Evolutionary conservation across 2,329 filamentous ascomycete genomes (phyloP).

Genomic region (Penicillium psychrosexuale): DNA sequence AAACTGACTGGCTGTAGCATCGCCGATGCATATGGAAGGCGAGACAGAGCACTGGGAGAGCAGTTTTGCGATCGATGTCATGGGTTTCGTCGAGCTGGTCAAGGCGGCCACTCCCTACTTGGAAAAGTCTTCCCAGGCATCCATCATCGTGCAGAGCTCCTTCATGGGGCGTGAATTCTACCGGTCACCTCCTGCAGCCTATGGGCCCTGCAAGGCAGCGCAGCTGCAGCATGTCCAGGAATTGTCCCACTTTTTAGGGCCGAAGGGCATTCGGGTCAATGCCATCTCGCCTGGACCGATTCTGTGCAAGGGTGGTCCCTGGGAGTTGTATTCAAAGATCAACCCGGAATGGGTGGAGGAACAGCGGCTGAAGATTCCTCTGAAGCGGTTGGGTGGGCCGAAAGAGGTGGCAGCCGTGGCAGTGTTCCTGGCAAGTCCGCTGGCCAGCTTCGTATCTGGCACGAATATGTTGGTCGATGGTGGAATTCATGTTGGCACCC

Average conservation of each 20-base stretch:
- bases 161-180: slow-evolving; percentile 39
- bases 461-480: background rate
- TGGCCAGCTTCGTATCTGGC: background rate
- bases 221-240: slow-evolving; percentile 26
- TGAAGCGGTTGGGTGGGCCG: background rate
- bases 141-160: background rate
- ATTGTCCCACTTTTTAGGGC: slow-evolving; percentile 1
- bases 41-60: background rate
- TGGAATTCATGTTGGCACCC: background rate
- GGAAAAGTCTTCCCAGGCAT: background rate
- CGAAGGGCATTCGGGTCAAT: background rate
- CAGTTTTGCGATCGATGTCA: background rate
- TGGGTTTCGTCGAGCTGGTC: background rate
- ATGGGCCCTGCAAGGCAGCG: slow-evolving; percentile 22
- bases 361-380: background rate
- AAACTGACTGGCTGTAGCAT: background rate
- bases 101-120: background rate
- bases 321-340: background rate
- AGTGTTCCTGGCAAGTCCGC: background rate
- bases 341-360: background rate
- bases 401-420: background rate
- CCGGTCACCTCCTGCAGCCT: slow-evolving; percentile 20
- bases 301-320: background rate
- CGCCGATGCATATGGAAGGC: background rate
- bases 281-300: background rate